A percentile compares a stretch with the other conserved stretches of the same genome.
Conservation (phyloP, 148 eudicot species). For the Heliosperma pusillum region DNA sequence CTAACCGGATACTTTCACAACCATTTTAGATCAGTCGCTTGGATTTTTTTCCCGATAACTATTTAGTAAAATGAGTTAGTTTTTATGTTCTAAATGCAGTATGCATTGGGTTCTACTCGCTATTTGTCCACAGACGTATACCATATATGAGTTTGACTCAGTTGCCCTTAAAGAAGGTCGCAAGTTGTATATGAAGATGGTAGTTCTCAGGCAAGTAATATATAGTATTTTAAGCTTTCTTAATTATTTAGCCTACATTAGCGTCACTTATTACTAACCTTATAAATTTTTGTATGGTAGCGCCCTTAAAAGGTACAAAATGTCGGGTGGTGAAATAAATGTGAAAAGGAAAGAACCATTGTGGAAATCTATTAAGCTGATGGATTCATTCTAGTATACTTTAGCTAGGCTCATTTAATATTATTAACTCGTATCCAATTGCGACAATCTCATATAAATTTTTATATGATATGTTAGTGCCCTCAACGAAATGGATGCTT, state of each 20-base stretch:
- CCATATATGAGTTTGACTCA: not conserved
- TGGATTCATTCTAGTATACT: too few relatives aligned
- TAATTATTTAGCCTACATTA: not conserved
- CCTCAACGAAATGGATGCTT: not conserved
- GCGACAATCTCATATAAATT: too few relatives aligned
- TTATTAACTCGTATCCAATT: too few relatives aligned
- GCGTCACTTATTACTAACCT: too few relatives aligned
- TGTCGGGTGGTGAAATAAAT: not conserved
- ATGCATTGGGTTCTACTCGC: not conserved
- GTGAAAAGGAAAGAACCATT: slow-evolving; percentile 1
- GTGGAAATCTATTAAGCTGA: not conserved
- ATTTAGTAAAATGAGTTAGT: too few relatives aligned
- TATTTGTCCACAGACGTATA: not conserved
- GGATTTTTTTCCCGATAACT: too few relatives aligned
- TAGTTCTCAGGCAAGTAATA: not conserved
- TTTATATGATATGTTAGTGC: not conserved
- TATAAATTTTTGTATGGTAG: not conserved
- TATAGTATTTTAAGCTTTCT: not conserved
- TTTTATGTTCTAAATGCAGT: not conserved
- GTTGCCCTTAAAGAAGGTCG: not conserved
- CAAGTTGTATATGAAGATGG: slow-evolving; percentile 2
- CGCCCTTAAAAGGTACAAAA: not conserved
- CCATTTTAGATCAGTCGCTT: too few relatives aligned
- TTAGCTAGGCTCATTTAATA: too few relatives aligned
- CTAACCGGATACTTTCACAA: too few relatives aligned